Base-by-base conservation (phyloP, 306 rosid genomes). In the Trichosanthes cucumerina region DNA sequence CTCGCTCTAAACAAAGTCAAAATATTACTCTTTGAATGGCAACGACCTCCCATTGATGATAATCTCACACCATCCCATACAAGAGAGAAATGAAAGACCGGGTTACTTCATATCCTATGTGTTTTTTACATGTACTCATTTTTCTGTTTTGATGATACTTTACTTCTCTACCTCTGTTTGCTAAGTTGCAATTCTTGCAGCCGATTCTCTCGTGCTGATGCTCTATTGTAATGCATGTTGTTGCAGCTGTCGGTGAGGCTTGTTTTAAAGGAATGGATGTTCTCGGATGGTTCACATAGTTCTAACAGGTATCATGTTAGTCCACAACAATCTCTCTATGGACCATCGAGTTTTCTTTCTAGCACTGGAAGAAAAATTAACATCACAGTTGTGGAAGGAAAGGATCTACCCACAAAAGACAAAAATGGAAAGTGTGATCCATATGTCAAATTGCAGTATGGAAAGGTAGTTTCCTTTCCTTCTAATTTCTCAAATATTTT, bases 181-280 rank as follows among this genome's bases (percentile, higher is more conserved):
- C 75, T 44, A 43, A 43, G 56, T 13, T 24, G 57, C 56, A 43
- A 39, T 68, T 7, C 5, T 0, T 41, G 16, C 34, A n/a, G 53
- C 38, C 24, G 57, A 44, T 70, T 70, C 19, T 39, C 33, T 44
- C 21, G 2, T 8, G 76, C 72, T 77, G 46, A 64, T 10, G 38
- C 31, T 16, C 52, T 38, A 43, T 43, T 57, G 57, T 41, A 18
- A 64, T 76, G 50, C 75, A 59, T 83, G 79, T 46, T 43, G 50
- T 85, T 70, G 81, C 82, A 96, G 99, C 87, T 96, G 89, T 84
- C 84, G 15, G 97, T 91, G 82, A 89, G 83, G 80, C 86, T 96
- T 77, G 88, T 88, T 77, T 85, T 96, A 59, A 92, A 91, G 85
- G 98, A 92, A 83, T 96, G 99, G 99, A 97, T 92, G 83, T 96